Evolutionary conservation across 2,329 filamentous ascomycete genomes (phyloP).

Genomic region (Cordyceps farinosa): DNA sequence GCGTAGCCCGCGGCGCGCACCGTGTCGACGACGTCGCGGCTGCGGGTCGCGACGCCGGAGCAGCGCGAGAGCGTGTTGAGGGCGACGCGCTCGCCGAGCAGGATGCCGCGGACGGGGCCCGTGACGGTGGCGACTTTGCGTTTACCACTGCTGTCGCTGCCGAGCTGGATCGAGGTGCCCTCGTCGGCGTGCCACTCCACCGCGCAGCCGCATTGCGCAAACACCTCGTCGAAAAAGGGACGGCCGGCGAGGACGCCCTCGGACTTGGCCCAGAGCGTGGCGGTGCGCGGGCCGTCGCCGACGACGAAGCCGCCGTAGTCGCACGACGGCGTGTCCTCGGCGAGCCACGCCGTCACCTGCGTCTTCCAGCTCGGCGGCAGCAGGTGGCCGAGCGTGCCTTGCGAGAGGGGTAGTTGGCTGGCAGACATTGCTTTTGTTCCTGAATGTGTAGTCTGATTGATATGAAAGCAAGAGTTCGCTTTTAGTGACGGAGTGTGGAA

Average conservation of each 20-base stretch:
- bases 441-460: background rate
- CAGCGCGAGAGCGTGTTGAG: constrained; percentile 88
- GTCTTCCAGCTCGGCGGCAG: constrained; percentile 83
- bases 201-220: constrained; percentile 82
- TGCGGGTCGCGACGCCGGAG: constrained; percentile 80
- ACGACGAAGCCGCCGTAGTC: constrained; percentile 98
- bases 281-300: constrained; percentile 61
- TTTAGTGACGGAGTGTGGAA: background rate
- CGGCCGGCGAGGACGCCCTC: constrained; percentile 81
- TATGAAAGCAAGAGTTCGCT: background rate
- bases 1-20: constrained; percentile 67
- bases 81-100: constrained; percentile 91
- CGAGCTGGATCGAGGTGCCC: constrained; percentile 58
- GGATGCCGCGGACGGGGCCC: constrained; percentile 73
- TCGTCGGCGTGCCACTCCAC: constrained; percentile 85
- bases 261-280: constrained; percentile 67
- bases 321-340: constrained; percentile 93
- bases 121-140: constrained; percentile 72
- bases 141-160: constrained; percentile 50
- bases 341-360: constrained; percentile 78
- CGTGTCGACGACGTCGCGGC: constrained; percentile 50
- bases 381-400: constrained; percentile 59
- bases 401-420: constrained; percentile 20
- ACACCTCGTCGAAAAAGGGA: constrained; percentile 94
- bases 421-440: background rate